Conservation (phyloP, 1,284 basidiomycete species). For the Pyrrhoderma noxium region DNA sequence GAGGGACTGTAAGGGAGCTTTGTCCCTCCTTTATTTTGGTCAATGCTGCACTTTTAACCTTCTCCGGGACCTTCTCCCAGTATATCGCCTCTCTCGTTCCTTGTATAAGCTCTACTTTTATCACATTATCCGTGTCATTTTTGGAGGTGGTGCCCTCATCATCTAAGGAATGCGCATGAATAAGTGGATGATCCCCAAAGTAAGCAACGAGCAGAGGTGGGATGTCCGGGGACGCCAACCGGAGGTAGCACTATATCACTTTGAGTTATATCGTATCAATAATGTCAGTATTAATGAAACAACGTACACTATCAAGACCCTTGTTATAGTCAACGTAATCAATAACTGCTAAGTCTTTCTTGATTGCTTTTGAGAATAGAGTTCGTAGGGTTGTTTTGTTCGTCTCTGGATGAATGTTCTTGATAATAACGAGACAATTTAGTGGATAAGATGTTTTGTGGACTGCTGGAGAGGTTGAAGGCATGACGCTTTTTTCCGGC, state of each 20-base stretch:
- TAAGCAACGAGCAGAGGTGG: constrained; percentile 38
- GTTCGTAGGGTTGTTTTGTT: constrained; percentile 70
- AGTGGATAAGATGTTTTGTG: constrained; percentile 39
- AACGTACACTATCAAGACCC: constrained; percentile 61
- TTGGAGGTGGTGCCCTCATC: neutral
- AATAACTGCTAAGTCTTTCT: constrained; percentile 30
- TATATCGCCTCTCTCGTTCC: constrained; percentile 64
- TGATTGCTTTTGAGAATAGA: constrained; percentile 43
- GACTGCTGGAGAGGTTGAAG: neutral
- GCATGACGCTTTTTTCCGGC: neutral
- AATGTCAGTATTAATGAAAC: neutral
- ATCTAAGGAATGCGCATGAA: neutral
- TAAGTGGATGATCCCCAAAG: constrained; percentile 29
- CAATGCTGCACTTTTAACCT: constrained; percentile 55
- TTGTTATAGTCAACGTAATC: constrained; percentile 76
- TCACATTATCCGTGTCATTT: neutral
- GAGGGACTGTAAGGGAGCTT: neutral
- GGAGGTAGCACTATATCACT: constrained; percentile 61
- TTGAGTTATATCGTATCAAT: neutral
- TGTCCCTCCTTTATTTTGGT: constrained; percentile 31
- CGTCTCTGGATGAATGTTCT: constrained; percentile 60
- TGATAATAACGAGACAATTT: constrained; percentile 60
- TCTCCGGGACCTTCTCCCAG: constrained; percentile 72
- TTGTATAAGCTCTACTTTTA: constrained; percentile 43
- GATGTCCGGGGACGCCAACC: constrained; percentile 46